These are phyloP conservation scores for Backusella morwellensis DNA, from an alignment of 192 early-diverging fungal species.

Conservation along the genomic window DNA sequence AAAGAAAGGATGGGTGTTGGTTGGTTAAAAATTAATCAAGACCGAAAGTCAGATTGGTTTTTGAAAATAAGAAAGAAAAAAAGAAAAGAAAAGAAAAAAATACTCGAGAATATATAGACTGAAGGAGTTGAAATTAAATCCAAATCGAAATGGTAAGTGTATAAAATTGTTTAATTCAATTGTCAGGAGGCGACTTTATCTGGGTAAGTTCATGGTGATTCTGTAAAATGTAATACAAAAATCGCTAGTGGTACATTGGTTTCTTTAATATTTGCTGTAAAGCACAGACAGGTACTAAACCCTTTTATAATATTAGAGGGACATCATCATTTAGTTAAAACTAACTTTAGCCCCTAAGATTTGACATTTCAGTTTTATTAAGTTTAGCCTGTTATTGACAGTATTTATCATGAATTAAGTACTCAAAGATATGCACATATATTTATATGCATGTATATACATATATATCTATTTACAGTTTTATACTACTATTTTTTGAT, in stretches of 20 bases:
- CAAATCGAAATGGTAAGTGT: not conserved
- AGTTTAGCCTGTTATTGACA: not conserved
- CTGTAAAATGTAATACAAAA: constrained; percentile 7
- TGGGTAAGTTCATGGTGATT: not conserved
- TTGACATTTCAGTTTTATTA: not conserved
- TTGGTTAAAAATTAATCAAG: not conserved
- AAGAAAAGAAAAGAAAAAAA: not conserved
- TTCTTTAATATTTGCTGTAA: not conserved
- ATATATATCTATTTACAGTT: not conserved
- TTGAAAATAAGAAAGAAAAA: constrained; percentile 2
- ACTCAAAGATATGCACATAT: not conserved
- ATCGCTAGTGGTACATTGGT: not conserved
- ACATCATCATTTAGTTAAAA: not conserved
- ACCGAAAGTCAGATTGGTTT: not conserved
- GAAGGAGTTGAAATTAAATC: constrained; percentile 9
- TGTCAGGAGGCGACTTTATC: not conserved
- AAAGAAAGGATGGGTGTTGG: not conserved
- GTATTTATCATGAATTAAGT: not conserved
- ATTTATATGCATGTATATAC: constrained; percentile 1
- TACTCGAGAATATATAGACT: not conserved
- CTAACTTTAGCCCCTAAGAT: not conserved
- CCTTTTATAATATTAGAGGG: not conserved
- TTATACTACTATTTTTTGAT: not conserved
- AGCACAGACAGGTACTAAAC: not conserved
- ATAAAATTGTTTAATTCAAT: constrained; percentile 7